Evolutionary conservation across 2,329 filamentous ascomycete species (phyloP), one percentile per base, ranked within the genome.

Genomic region (Diaporthe sp.): DNA sequence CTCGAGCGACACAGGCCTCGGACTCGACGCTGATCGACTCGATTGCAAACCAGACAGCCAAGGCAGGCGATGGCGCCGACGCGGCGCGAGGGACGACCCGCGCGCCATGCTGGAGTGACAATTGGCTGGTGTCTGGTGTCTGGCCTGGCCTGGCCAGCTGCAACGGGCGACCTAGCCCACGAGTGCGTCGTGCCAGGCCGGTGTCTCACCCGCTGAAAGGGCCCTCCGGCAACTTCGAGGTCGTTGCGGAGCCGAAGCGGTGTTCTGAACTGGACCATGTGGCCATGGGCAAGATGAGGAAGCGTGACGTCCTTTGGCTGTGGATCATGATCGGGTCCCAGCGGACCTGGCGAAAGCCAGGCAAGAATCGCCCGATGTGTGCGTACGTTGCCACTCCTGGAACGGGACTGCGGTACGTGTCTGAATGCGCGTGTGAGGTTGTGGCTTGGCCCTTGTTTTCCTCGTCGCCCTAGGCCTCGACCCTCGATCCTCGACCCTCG

Each of bases 311-410:
- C 37, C 39, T 73, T 34, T n/a, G 62, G 49, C 51, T 74, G 65
- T 70, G 72, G 67, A 71, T 46, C 31, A 61, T 25, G 31, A 39
- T 59, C 65, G 39, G 42, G 46, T 72, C 62, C 25, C 44, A 22
- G 62, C 72, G 74, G 72, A 67, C 57, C 65, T 72, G 74, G 67
- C 58, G 67, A 71, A n/a, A 67, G 65, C 61, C 65, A 67, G 67
- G 65, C 72, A 74, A 49, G 51, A 69, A 51, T 53, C 62, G 53
- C 71, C 74, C 72, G 74, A 61, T 55, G 42, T 7, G 44, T 65
- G 42, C 28, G 44, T 31, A 15, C 22, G 44, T n/a, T 44, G n/a
- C 42, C 17, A 44, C 42, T 19, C 17, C 22, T 62, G 28, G 25
- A 46, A 25, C 46, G 25, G 34, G n/a, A 61, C 58, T 62, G 59